Percentiles rank a stretch among this genome's conserved stretches.
Conservation (phyloP, 352 stramenopile genomes). For the Pythium volutum region DNA sequence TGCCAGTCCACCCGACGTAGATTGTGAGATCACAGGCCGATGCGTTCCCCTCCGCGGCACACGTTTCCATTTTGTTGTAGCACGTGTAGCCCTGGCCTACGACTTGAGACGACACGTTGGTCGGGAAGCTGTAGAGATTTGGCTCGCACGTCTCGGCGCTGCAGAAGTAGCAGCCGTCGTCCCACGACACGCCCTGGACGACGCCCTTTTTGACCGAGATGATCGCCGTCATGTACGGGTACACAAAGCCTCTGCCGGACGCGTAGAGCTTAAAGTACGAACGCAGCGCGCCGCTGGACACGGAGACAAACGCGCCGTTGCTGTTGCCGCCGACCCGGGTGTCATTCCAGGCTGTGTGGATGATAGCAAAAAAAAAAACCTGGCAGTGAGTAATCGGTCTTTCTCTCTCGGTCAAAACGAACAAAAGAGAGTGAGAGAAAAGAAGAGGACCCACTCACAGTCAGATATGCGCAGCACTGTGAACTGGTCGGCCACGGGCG, state of each 20-base stretch:
- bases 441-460: constrained; percentile 37
- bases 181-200: constrained; percentile 76
- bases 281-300: constrained; percentile 65
- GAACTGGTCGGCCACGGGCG: constrained; percentile 69
- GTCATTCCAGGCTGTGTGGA: constrained; percentile 60
- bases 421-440: no score
- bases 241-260: constrained; percentile 40
- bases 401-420: neutral
- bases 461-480: constrained; percentile 69
- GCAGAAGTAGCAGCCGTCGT: constrained; percentile 82
- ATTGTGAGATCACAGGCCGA: constrained; percentile 64
- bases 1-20: constrained; percentile 80
- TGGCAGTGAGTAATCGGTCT: neutral
- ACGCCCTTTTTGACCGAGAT: constrained; percentile 78
- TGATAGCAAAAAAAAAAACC: neutral
- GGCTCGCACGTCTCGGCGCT: constrained; percentile 49
- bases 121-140: constrained; percentile 58
- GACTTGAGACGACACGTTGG: constrained; percentile 50
- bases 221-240: constrained; percentile 74
- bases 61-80: constrained; percentile 40
- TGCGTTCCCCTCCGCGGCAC: constrained; percentile 37
- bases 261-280: constrained; percentile 78
- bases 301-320: constrained; percentile 50
- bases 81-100: constrained; percentile 59
- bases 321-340: constrained; percentile 48